Evolutionary conservation across 2,329 filamentous ascomycete genomes (phyloP), one percentile per base, ranked within the genome.

Genomic region (Atkinsonella texensis): DNA sequence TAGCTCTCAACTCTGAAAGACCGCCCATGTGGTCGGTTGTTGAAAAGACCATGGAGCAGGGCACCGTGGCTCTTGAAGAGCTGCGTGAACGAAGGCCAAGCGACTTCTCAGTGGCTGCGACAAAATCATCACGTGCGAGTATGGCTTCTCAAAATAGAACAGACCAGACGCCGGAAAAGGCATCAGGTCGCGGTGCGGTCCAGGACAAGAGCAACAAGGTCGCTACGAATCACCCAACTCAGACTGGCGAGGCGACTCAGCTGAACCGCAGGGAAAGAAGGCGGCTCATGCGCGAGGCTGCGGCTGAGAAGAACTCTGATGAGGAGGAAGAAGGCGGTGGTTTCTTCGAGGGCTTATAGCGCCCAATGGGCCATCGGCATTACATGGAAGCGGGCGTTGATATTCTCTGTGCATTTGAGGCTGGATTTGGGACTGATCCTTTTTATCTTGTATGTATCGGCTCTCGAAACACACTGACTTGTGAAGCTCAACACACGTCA

Each of bases 21-120:
- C 74, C 76, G 7, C 74, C 78, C n/a, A 77, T 89, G 70, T 89
- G 86, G 86, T 67, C 68, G 15, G 68, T 74, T 13, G 75, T 91
- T 17, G 84, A 87, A 67, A 72, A 78, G 59, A 76, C 81, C 12
- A 81, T 85, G 71, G 68, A 72, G 50, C 70, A 80, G 39, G 81
- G 81, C 7, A 70, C 63, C 3, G 57, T 69, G 1, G 74, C 73
- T 13, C 62, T 86, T 49, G 72, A 77, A 53, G 68, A 63, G 49
- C 60, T 86, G 48, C 72, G 81, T 49, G 79, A 85, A 57, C 74
- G 80, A 53, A 67, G 65, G 23, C 56, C 62, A 13, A 51, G 56
- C 39, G 58, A 57, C 6, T 53, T 54, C 7, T 48, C 54, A 31
- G 52, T 46, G 39, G 51, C 51, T 39, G 47, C 38, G 45, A 45